Conservation (phyloP, 2,329 filamentous ascomycete species). For the Daldinia sp. region DNA sequence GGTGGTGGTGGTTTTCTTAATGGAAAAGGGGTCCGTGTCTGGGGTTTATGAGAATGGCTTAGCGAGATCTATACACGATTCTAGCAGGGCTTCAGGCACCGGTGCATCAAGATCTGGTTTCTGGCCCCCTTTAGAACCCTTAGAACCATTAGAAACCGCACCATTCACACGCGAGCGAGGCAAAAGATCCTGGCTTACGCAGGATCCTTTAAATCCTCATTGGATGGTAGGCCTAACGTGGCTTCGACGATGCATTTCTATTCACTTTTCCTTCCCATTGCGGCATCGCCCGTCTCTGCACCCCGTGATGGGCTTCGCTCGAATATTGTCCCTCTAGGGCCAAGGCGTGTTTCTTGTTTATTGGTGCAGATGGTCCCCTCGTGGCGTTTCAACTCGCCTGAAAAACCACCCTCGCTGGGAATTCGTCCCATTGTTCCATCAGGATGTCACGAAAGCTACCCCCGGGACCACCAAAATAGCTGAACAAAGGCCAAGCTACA, state of each 20-base stretch:
- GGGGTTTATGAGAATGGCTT: constrained; percentile 18
- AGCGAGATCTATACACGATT: constrained; percentile 16
- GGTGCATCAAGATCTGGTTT: constrained; percentile 14
- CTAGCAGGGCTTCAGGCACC: constrained; percentile 16
- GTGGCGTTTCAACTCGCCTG: constrained; percentile 21
- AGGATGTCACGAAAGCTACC: neutral
- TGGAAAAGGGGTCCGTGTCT: neutral
- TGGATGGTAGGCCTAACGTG: neutral
- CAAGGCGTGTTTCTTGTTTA: constrained; percentile 27
- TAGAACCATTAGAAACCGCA: neutral
- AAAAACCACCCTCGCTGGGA: constrained; percentile 3
- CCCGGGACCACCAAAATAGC: neutral
- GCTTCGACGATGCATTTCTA: constrained; percentile 8
- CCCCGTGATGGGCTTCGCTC: constrained; percentile 5
- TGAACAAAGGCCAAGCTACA: neutral
- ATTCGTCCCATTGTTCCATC: constrained; percentile 7
- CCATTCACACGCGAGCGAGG: constrained; percentile 2
- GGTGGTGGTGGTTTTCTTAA: too few relatives aligned
- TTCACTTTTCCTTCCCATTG: constrained; percentile 15
- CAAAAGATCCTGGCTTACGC: constrained; percentile 2
- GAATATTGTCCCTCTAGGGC: neutral
- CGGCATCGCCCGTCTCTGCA: neutral
- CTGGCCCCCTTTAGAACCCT: too few relatives aligned
- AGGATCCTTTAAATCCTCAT: constrained; percentile 9
- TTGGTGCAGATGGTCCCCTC: constrained; percentile 19